Conservation (phyloP, 257 asterid genomes). For the Nicotiana benthamiana region DNA sequence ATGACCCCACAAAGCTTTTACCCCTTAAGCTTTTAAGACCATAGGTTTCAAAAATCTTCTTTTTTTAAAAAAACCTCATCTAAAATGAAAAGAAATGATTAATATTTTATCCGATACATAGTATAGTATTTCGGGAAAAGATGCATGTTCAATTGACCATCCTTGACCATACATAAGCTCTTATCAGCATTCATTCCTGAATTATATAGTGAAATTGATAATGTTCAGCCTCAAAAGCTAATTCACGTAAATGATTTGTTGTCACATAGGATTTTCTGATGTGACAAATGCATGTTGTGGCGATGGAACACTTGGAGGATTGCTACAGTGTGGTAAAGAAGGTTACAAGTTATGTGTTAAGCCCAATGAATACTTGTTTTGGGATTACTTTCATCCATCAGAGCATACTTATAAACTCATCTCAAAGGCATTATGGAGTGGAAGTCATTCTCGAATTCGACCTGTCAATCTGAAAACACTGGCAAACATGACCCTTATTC, state of each 20-base stretch:
- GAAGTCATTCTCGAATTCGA: slow-evolving; percentile 27
- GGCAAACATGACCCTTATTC: slow-evolving; percentile 22
- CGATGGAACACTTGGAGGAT: slow-evolving; percentile 51
- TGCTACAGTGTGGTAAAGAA: slow-evolving; percentile 57
- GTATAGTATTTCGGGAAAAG: no score
- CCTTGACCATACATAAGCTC: no score
- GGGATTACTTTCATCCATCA: slow-evolving; percentile 77
- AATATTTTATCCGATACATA: no score
- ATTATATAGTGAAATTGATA: no score
- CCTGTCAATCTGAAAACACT: slow-evolving; percentile 51
- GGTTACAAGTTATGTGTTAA: slow-evolving; percentile 48
- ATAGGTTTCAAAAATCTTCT: no score
- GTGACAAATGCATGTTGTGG: slow-evolving; percentile 64
- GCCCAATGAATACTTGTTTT: slow-evolving; percentile 38
- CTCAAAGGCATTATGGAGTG: slow-evolving; percentile 58
- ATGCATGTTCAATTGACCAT: no score
- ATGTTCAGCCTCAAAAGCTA: no score
- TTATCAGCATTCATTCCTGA: no score
- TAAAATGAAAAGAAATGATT: no score
- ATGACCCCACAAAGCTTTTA: no score
- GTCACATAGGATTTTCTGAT: slow-evolving; percentile 38
- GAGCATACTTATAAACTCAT: slow-evolving; percentile 53
- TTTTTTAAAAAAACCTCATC: no score
- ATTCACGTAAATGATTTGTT: neutral
- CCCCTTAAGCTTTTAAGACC: no score